Evolutionary conservation across 1,284 basidiomycete genomes (phyloP).

Genomic region (Volvariella volvacea): DNA sequence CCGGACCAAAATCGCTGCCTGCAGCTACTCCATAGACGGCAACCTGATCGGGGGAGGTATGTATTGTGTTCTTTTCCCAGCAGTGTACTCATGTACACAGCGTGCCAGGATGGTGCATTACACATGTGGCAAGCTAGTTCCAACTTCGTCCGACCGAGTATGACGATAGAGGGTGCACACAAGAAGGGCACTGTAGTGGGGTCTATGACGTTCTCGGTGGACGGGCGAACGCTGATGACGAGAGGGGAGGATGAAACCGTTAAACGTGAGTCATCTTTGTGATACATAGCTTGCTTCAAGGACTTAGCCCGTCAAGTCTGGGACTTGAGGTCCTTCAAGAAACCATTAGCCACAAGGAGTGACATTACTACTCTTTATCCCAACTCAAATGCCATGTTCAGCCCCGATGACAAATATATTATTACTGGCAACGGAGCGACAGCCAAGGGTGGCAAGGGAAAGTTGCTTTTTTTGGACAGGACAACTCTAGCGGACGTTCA

Average conservation of each 20-base stretch:
- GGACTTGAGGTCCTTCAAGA: constrained; percentile 87
- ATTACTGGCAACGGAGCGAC: constrained; percentile 75
- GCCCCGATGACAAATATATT: constrained; percentile 83
- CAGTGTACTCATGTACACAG: constrained; percentile 30
- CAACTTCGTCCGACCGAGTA: constrained; percentile 87
- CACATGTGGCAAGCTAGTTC: constrained; percentile 91
- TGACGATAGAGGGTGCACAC: constrained; percentile 84
- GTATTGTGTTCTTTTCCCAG: constrained; percentile 12
- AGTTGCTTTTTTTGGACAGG: constrained; percentile 68
- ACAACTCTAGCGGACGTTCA: constrained; percentile 64
- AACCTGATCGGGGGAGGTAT: constrained; percentile 80
- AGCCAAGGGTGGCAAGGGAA: constrained; percentile 61
- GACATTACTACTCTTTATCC: constrained; percentile 79
- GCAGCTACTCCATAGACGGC: constrained; percentile 83
- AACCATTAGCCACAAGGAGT: constrained; percentile 65
- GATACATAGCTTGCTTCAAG: constrained; percentile 9
- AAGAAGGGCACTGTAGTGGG: constrained; percentile 78
- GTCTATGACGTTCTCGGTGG: constrained; percentile 78
- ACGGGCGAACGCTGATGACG: constrained; percentile 76
- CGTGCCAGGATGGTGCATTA: constrained; percentile 85
- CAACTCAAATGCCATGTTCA: constrained; percentile 89
- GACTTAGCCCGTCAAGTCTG: constrained; percentile 59
- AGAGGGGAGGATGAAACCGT: constrained; percentile 92
- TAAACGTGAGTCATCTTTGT: constrained; percentile 62
- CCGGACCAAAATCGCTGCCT: constrained; percentile 85